phyloP scores from a whole-genome alignment of 75 land plant species.

The Cupressus sempervirens region DNA sequence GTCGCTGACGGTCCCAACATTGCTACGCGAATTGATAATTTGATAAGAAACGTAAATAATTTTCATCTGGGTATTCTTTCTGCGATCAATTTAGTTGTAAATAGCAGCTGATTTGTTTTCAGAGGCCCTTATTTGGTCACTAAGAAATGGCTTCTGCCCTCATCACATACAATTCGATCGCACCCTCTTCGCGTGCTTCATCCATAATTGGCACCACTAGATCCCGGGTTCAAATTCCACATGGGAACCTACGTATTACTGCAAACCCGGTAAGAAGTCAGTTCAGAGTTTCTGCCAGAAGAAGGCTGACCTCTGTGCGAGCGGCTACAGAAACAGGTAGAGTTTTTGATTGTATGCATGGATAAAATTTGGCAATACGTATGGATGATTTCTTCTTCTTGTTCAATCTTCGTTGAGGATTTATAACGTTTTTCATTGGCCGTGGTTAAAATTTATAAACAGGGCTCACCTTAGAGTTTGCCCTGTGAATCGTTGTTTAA shows the following conservation, averaged over 20 bases:
- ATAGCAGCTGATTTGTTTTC: too few relatives aligned
- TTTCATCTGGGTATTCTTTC: too few relatives aligned
- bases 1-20: too few relatives aligned
- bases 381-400: background rate
- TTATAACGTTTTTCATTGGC: too few relatives aligned
- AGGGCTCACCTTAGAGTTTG: background rate
- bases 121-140: too few relatives aligned
- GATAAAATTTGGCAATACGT: background rate
- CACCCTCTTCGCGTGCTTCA: background rate
- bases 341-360: background rate
- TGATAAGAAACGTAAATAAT: too few relatives aligned
- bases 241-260: background rate
- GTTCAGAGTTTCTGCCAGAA: background rate
- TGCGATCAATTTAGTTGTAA: too few relatives aligned
- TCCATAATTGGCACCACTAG: background rate
- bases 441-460: background rate
- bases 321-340: background rate
- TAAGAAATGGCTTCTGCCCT: background rate
- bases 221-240: background rate
- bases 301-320: background rate
- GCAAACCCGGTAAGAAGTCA: background rate
- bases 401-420: too few relatives aligned
- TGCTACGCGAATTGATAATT: too few relatives aligned
- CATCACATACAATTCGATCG: background rate
- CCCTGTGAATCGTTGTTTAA: background rate